Evolutionary conservation across 331 rosid species (phyloP), one percentile per base, ranked within the genome.

Genomic region (Stylosanthes scabra): DNA sequence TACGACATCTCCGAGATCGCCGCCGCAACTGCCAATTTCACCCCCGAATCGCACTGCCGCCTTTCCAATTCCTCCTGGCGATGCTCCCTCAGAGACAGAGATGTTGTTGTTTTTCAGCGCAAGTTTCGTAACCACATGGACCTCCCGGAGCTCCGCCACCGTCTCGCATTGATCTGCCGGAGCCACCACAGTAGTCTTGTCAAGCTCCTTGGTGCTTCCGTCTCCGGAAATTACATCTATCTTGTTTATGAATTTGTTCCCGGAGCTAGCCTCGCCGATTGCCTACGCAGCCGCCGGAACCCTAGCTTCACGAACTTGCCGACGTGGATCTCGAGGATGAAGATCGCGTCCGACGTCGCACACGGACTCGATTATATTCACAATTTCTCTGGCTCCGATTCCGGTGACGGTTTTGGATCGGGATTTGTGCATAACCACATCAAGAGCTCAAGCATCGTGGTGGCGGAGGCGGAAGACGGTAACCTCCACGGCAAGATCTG

Each of bases 361-460:
- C 96, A 94, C 80, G 97, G 96, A 20, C 91, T 94, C 45, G 99
- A 94, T 72, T 94, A 91, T 81, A 58, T 91, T 50, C 99, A 94
- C 84, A 91, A 87, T 70, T 84, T 83, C 79, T 84, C 96, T 0
- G 95, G 97, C 2, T 63, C 84, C 0, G 68, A 74, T 72, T 84
- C 87, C 3, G 67, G 74, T 57, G 81, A 95, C 0, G 93, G 97
- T 2, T 56, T 81, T 1, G 68, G 74, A 68, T 84, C 87, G 4
- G 70, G 74, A 52, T 88, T 85, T 81, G 84, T 88, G 11, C 99
- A 94, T 63, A 94, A 91, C 63, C 99, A 85, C 75, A 86, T 94
- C 75, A 94, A 85, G 60, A 85, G 84, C 71, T 89, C 97, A 2
- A 92, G 96, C 74, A 78, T 94, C 60, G 47, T 94, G 12, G 58